phyloP scores from a whole-genome alignment of 176 grass and related monocot species.

The Oryza glumipatula region DNA sequence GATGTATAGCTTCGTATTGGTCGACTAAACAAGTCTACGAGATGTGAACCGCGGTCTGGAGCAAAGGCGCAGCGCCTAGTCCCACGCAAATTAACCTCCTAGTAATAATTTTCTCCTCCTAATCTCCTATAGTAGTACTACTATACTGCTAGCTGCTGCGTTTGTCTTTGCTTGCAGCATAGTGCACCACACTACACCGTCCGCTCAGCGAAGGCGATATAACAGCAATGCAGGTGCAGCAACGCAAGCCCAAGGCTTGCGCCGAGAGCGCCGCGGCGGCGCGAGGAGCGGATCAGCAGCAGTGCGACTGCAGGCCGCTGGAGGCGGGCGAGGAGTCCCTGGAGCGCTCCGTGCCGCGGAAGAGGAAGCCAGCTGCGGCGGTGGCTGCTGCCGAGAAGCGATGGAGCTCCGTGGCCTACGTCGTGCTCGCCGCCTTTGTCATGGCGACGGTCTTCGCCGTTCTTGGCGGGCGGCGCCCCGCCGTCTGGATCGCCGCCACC shows the following conservation, averaged over 20 bases:
- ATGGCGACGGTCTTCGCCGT: conserved; percentile 7
- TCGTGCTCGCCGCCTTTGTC: conserved; percentile 41
- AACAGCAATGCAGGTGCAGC: conserved; percentile 50
- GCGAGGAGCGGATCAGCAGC: background rate
- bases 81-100: background rate
- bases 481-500: conserved; percentile 41
- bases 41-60: background rate
- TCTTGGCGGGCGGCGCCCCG: background rate
- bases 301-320: background rate
- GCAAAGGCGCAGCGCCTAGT: background rate
- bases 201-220: background rate
- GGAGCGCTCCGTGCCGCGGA: conserved; percentile 8
- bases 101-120: background rate
- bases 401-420: background rate
- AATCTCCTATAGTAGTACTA: too few relatives aligned
- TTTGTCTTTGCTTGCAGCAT: background rate
- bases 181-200: background rate
- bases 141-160: background rate
- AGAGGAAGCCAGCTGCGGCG: background rate
- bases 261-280: conserved; percentile 13
- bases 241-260: conserved; percentile 43
- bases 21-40: conserved; percentile 31
- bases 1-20: background rate
- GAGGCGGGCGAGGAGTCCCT: conserved; percentile 4
- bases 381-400: conserved; percentile 13